These are phyloP conservation scores for Verticillium nubilum DNA, from an alignment of 2,329 filamentous ascomycete genomes.

Conservation along the genomic window DNA sequence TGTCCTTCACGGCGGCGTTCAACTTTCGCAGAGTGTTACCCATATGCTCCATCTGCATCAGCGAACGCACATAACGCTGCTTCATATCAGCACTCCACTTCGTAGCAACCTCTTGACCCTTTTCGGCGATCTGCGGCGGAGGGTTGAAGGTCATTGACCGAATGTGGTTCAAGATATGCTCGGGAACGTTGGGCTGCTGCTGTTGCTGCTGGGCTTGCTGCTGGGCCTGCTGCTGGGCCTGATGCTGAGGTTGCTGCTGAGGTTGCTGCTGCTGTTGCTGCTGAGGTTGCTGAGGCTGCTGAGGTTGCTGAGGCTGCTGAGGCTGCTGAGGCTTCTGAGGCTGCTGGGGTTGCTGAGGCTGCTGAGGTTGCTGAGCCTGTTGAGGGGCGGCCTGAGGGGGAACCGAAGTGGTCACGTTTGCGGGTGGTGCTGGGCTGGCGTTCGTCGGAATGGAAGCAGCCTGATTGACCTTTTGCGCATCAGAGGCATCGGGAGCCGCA, in stretches of 20 bases:
- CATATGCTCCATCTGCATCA: conserved; percentile 44
- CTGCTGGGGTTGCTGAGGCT: conserved; percentile 1
- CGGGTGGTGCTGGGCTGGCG: neutral
- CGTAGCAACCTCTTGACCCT: conserved; percentile 32
- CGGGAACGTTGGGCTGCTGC: conserved; percentile 27
- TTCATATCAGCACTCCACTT: conserved; percentile 46
- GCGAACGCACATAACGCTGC: conserved; percentile 38
- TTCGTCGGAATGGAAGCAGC: neutral
- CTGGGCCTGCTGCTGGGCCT: conserved; percentile 6
- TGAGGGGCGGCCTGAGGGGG: conserved; percentile 2
- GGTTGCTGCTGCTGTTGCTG: neutral
- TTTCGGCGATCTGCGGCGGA: conserved; percentile 35
- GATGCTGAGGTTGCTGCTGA: conserved; percentile 8
- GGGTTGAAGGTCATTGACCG: conserved; percentile 41
- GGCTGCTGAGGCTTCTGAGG: conserved; percentile 1
- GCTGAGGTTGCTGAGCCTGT: conserved; percentile 3
- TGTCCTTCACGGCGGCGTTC: conserved; percentile 36
- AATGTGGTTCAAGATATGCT: conserved; percentile 40
- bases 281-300: neutral
- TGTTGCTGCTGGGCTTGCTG: conserved; percentile 5
- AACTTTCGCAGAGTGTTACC: conserved; percentile 34
- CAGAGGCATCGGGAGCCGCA: neutral
- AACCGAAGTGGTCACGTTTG: conserved; percentile 3
- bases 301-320: neutral
- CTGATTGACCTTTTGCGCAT: neutral